Evolutionary conservation across 2,329 filamentous ascomycete genomes (phyloP).

Genomic region (Trichoderma cornu-damae): DNA sequence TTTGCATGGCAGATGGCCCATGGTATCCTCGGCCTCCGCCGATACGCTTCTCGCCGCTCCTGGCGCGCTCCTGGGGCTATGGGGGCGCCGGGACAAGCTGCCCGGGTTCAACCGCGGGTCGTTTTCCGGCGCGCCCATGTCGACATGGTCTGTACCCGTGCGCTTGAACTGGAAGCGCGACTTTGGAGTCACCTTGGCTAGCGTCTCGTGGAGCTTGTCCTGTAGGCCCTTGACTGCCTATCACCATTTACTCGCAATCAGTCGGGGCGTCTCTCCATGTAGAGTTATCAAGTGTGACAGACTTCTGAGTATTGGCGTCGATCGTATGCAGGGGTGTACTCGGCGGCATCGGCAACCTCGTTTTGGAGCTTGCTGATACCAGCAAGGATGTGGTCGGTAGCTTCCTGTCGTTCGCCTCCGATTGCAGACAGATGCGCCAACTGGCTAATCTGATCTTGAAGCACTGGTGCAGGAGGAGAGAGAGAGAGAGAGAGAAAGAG

Average conservation of each 20-base stretch:
- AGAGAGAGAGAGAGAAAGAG: neutral
- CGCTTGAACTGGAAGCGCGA: conserved; percentile 76
- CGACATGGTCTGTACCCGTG: conserved; percentile 31
- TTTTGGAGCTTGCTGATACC: conserved; percentile 75
- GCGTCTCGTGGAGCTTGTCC: conserved; percentile 68
- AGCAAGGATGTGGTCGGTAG: conserved; percentile 72
- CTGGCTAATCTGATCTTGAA: conserved; percentile 70
- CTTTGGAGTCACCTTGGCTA: conserved; percentile 63
- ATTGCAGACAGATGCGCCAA: conserved; percentile 58
- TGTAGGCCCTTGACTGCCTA: conserved; percentile 75
- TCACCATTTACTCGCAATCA: neutral
- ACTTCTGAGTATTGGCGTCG: conserved; percentile 81
- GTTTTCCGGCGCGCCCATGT: conserved; percentile 40
- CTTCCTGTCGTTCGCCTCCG: conserved; percentile 71
- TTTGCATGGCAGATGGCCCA: conserved; percentile 39
- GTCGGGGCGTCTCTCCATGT: neutral
- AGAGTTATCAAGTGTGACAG: neutral
- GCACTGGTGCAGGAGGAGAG: conserved; percentile 43
- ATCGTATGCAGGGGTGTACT: conserved; percentile 82
- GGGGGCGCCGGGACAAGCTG: conserved; percentile 30
- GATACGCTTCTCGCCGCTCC: conserved; percentile 19
- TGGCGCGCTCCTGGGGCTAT: conserved; percentile 19
- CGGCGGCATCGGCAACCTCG: conserved; percentile 77
- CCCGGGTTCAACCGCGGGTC: conserved; percentile 41
- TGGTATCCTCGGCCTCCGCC: conserved; percentile 31